These are phyloP conservation scores for Didymella glomerata DNA, from an alignment of 2,329 filamentous ascomycete species.

Conservation along the genomic window DNA sequence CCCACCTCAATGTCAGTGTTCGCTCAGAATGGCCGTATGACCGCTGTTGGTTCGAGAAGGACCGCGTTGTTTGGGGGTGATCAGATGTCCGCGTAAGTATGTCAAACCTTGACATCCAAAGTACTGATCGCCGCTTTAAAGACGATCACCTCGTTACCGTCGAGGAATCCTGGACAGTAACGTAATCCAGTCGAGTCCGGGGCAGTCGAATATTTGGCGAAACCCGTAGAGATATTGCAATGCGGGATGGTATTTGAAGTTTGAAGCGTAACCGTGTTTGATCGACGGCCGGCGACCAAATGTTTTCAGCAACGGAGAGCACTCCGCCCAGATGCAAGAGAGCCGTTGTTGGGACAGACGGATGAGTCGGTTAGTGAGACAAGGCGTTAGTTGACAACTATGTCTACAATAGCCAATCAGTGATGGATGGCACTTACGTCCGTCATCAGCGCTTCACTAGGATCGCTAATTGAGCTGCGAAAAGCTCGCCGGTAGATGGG, in stretches of 20 bases:
- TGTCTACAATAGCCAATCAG: constrained; percentile 6
- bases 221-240: not conserved
- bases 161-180: not conserved
- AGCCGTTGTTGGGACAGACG: constrained; percentile 18
- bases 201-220: not conserved
- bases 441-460: constrained; percentile 8
- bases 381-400: constrained; percentile 4
- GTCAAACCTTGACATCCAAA: not conserved
- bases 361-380: constrained; percentile 9
- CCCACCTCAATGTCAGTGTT: not conserved
- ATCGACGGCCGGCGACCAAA: not conserved
- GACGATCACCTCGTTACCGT: constrained; percentile 6
- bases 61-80: not conserved
- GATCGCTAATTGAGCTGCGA: constrained; percentile 3
- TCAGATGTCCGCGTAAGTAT: not conserved
- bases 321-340: constrained; percentile 8
- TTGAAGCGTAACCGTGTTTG: constrained; percentile 11
- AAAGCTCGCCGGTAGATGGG: constrained; percentile 2
- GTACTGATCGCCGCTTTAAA: not conserved
- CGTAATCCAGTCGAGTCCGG: not conserved
- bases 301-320: constrained; percentile 4
- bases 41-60: not conserved
- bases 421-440: not conserved
- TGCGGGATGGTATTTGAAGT: not conserved
- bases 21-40: not conserved